Base-by-base conservation (phyloP, 129 eudicot species). In the Ambrosia trifida region DNA sequence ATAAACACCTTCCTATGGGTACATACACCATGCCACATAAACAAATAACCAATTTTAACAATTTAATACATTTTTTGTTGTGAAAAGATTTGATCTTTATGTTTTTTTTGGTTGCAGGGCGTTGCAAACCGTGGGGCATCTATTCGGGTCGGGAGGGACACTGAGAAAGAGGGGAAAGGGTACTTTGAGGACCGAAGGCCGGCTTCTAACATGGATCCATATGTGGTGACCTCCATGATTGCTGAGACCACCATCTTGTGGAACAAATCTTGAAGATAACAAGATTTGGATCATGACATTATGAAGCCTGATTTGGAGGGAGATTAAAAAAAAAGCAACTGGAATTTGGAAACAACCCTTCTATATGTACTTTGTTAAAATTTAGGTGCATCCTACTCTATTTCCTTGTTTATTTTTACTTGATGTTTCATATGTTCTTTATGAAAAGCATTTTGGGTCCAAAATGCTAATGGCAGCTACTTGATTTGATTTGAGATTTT, bases 201-300 rank as follows among this genome's bases (percentile, higher is more conserved):
- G 5, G 79, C 83, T 16, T 79, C 83, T 2, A 79, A 79, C 45
- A 79, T 80, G 83, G 85, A 82, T 56, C 85, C 85, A 1, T 77
- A 82, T 33, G 77, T 78, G 12, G 85, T 82, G 57, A 82, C 85
- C 30, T 82, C 85, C 51, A 82, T 82, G 85, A 82, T 82, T 8
- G 82, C 80, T 2, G 85, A 82, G 66, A 82, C 85, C 63, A 82
- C 85, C 64, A 32, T 82, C 32, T 33, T 82, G 43, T 68, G 68
- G 81, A 66, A 40, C 77, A 70, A 70, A 70, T 66, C 72, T 62
- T 69, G 47, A 69, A 68, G 38, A 44, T 44, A 3, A 38, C 2
- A 36, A 71, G 73, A 71, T 78, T 61, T 61, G 64, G 63, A 59
- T 69, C 14, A 49, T 33, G 74, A 49, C 66, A 78, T 64, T 78